Conservation (phyloP, 2,329 filamentous ascomycete species). For the Nectriaceae sp. region DNA sequence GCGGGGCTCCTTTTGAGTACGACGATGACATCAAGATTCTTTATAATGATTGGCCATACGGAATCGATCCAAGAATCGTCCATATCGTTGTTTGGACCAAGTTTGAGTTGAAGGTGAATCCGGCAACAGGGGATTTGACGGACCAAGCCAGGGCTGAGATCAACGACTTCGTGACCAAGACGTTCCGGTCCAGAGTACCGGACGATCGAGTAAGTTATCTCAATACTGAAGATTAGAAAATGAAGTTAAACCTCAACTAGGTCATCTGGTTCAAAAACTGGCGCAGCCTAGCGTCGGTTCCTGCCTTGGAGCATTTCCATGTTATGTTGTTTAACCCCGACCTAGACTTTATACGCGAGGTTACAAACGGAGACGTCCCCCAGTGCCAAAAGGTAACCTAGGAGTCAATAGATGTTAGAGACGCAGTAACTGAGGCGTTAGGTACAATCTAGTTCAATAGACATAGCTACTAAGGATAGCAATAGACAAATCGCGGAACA, state of each 20-base stretch:
- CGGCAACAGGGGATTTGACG: conserved; percentile 66
- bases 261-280: conserved; percentile 70
- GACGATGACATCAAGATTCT: conserved; percentile 70
- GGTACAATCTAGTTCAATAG: no score
- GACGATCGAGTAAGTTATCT: conserved; percentile 51
- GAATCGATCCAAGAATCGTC: conserved; percentile 73
- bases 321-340: conserved; percentile 85
- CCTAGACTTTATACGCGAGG: conserved; percentile 63
- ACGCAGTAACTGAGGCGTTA: no score
- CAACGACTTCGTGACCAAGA: conserved; percentile 67
- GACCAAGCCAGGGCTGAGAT: conserved; percentile 64
- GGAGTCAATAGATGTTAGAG: no score
- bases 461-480: no score
- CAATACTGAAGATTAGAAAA: neutral
- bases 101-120: conserved; percentile 74
- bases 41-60: conserved; percentile 94
- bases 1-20: conserved; percentile 43
- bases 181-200: conserved; percentile 60
- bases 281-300: conserved; percentile 79
- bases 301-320: conserved; percentile 91
- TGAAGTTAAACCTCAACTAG: conserved; percentile 28
- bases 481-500: no score
- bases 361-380: conserved; percentile 76
- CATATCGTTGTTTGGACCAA: conserved; percentile 95
- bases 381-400: no score